Conservation (phyloP, 768 basidiomycete species). For the Leccinum broughii region DNA sequence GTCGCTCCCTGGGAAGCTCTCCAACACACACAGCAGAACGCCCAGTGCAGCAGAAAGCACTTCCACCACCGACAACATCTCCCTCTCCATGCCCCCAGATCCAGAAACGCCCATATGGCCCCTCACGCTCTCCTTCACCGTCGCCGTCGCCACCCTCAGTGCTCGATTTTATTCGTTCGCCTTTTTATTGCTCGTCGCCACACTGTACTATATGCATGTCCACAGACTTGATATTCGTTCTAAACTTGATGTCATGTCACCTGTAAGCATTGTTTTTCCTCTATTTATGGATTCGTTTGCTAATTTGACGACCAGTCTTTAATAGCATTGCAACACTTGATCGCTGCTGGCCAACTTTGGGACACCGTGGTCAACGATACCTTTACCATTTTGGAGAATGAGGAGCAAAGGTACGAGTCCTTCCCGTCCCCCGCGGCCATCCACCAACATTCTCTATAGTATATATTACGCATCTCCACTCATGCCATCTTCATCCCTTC, state of each 20-base stretch:
- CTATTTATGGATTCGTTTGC: neutral
- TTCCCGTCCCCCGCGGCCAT: neutral
- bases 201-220: conserved; percentile 42
- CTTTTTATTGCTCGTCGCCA: conserved; percentile 39
- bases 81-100: conserved; percentile 34
- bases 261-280: conserved; percentile 41
- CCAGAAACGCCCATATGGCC: conserved; percentile 38
- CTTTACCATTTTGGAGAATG: conserved; percentile 61
- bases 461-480: neutral
- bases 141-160: conserved; percentile 42
- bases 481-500: conserved; percentile 41
- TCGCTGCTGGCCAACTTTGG: conserved; percentile 69
- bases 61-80: conserved; percentile 20
- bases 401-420: conserved; percentile 60
- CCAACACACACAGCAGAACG: conserved; percentile 39
- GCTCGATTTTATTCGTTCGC: conserved; percentile 45
- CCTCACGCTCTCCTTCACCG: conserved; percentile 39
- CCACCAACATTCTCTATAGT: neutral
- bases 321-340: conserved; percentile 63
- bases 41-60: conserved; percentile 39
- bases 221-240: conserved; percentile 32
- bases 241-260: conserved; percentile 52
- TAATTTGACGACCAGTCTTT: conserved; percentile 50
- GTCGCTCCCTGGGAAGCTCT: conserved; percentile 50
- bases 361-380: conserved; percentile 73